These are phyloP conservation scores for Biscogniauxia mediterranea DNA, from an alignment of 2,329 filamentous ascomycete species.

Conservation along the genomic window DNA sequence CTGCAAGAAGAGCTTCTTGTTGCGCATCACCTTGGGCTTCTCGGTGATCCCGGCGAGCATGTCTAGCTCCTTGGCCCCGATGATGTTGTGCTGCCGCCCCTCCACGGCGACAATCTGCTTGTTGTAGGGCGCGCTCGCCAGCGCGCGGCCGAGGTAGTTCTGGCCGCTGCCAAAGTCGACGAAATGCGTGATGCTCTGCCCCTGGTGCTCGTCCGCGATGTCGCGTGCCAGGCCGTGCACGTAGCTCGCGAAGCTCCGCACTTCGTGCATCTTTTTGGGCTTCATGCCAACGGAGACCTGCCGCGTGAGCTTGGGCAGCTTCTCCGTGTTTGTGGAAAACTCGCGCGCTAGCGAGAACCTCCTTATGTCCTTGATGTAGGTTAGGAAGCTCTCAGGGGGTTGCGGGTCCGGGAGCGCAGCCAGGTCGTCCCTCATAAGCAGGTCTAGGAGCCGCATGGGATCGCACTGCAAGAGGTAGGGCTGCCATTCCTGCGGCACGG, in stretches of 20 bases:
- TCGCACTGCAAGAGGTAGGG: slow-evolving; percentile 69
- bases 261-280: slow-evolving; percentile 92
- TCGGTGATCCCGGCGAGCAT: slow-evolving; percentile 74
- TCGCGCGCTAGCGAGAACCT: slow-evolving; percentile 65
- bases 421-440: slow-evolving; percentile 78
- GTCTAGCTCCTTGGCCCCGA: slow-evolving; percentile 80
- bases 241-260: slow-evolving; percentile 85
- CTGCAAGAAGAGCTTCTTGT: slow-evolving; percentile 75
- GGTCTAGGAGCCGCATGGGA: slow-evolving; percentile 73
- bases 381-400: slow-evolving; percentile 58
- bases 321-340: slow-evolving; percentile 46
- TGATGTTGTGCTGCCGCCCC: slow-evolving; percentile 80
- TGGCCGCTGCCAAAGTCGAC: slow-evolving; percentile 96
- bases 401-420: slow-evolving; percentile 33
- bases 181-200: slow-evolving; percentile 70
- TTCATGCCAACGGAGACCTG: slow-evolving; percentile 89
- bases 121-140: slow-evolving; percentile 84
- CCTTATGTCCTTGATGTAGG: slow-evolving; percentile 72
- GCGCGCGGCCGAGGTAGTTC: slow-evolving; percentile 86
- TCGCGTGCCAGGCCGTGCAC: slow-evolving; percentile 61
- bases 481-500: slow-evolving; percentile 80
- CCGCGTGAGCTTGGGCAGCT: slow-evolving; percentile 60
- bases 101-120: slow-evolving; percentile 89
- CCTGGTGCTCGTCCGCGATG: slow-evolving; percentile 56
- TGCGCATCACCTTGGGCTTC: slow-evolving; percentile 70